Evolutionary conservation across 176 grass and related monocot species (phyloP).

Genomic region (Dactylis glomerata): DNA sequence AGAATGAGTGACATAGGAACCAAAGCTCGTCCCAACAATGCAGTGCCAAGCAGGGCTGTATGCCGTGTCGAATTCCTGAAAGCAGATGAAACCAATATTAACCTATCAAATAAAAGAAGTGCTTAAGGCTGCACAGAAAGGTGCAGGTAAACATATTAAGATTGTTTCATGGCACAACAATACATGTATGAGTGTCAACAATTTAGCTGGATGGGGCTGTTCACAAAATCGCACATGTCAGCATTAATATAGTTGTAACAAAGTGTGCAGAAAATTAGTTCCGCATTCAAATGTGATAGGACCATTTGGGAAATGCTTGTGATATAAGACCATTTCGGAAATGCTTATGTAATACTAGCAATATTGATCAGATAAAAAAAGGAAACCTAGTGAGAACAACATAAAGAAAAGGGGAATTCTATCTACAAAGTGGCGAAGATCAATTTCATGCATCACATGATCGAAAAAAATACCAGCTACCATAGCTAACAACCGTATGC

Average conservation of each 20-base stretch:
- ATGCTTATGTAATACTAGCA: neutral
- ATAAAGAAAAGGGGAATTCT: neutral
- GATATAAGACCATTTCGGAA: neutral
- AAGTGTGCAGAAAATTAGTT: neutral
- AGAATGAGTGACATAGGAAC: conserved; percentile 72
- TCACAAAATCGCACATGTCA: neutral
- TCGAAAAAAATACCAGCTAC: neutral
- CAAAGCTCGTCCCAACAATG: conserved; percentile 73
- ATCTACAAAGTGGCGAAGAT: neutral
- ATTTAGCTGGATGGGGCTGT: neutral
- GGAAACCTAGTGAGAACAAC: neutral
- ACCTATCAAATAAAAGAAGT: neutral
- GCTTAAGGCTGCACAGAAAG: neutral
- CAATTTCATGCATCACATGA: neutral
- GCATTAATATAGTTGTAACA: neutral
- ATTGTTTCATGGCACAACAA: neutral
- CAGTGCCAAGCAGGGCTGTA: conserved; percentile 79
- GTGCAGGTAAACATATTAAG: neutral
- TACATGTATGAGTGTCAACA: neutral
- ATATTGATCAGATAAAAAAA: conserved; percentile 1
- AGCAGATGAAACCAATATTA: conserved; percentile 17
- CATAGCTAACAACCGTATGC: neutral
- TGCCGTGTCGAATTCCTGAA: conserved; percentile 61
- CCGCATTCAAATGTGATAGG: neutral
- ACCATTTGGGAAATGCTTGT: neutral